Evolutionary conservation across 176 grass and related monocot genomes (phyloP).

Genomic region (Oryza meridionalis): DNA sequence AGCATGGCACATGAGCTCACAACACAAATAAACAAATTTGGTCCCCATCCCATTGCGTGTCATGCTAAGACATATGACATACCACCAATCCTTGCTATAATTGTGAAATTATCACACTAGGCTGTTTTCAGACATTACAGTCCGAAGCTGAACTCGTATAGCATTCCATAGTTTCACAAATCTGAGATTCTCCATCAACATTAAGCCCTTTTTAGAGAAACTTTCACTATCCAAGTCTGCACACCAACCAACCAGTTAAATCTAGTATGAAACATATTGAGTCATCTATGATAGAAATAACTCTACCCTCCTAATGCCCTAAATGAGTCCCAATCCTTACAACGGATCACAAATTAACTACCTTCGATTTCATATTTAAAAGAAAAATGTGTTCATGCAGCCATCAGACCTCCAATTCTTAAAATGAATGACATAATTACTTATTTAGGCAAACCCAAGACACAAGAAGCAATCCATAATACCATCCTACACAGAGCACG

Average conservation of each 20-base stretch:
- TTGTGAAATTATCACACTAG: constrained; percentile 13
- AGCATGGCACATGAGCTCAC: not conserved
- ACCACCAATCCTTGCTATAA: not conserved
- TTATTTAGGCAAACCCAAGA: not conserved
- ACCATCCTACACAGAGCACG: not conserved
- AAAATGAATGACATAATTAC: not conserved
- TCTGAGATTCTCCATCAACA: not conserved
- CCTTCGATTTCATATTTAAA: not conserved
- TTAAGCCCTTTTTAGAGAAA: not conserved
- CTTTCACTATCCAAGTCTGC: not conserved
- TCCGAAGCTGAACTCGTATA: constrained; percentile 7
- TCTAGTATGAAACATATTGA: not conserved
- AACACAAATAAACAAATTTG: constrained; percentile 8
- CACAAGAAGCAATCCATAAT: not conserved
- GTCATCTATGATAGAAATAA: not conserved
- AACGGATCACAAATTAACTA: not conserved
- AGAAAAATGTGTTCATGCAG: not conserved
- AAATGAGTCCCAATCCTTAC: not conserved
- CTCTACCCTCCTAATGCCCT: not conserved
- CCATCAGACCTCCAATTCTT: not conserved
- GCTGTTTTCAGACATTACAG: not conserved
- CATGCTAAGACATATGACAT: constrained; percentile 6
- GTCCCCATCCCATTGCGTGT: not conserved
- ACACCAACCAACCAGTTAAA: not conserved
- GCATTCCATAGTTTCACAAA: constrained; percentile 4